These are phyloP conservation scores for Aspergillus bertholletiae DNA, from an alignment of 495 filamentous ascomycete species.

Conservation along the genomic window DNA sequence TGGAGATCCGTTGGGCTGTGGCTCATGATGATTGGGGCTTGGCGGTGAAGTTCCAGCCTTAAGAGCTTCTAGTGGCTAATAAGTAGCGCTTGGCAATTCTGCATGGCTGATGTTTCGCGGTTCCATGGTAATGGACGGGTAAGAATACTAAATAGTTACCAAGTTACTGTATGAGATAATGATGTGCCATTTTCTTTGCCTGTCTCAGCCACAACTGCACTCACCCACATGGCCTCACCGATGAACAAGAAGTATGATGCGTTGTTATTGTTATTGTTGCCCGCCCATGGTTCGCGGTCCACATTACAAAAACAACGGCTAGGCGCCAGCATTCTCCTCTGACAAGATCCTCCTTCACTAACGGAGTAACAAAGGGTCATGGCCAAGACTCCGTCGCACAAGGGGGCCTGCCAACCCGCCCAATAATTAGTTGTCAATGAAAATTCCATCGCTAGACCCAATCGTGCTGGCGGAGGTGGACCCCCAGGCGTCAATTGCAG, in stretches of 20 bases:
- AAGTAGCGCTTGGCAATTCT: too few species aligned
- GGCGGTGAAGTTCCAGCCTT: background rate
- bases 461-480: constrained; percentile 7
- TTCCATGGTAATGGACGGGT: too few species aligned
- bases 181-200: too few species aligned
- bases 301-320: background rate
- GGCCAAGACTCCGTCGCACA: background rate
- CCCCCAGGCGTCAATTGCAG: background rate
- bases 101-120: too few species aligned
- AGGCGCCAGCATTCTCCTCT: background rate
- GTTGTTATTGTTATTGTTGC: too few species aligned
- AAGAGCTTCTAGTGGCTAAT: too few species aligned
- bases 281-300: background rate
- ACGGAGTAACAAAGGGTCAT: background rate
- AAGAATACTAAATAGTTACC: too few species aligned
- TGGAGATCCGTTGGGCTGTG: background rate
- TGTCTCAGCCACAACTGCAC: too few species aligned
- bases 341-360: background rate
- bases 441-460: constrained; percentile 2
- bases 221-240: background rate
- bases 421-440: background rate
- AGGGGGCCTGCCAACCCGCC: background rate
- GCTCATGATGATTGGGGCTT: background rate
- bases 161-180: too few species aligned
- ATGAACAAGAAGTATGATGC: too few species aligned